A percentile compares a stretch with the other conserved stretches of the same genome.
These are phyloP conservation scores for Pythium angustatum DNA, from an alignment of 352 stramenopile species.

Conservation along the genomic window DNA sequence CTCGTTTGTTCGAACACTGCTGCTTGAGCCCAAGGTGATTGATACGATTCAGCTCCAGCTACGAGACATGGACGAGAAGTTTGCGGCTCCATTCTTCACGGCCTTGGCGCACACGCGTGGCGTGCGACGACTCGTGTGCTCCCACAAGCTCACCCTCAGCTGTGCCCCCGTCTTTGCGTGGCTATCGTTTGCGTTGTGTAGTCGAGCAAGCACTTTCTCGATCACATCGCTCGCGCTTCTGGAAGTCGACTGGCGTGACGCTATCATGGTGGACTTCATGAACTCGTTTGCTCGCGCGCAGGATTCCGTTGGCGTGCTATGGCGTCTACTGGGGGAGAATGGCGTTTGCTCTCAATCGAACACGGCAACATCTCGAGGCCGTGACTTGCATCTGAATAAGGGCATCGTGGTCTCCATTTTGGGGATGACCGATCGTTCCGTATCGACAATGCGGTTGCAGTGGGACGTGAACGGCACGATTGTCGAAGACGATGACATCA, in stretches of 20 bases:
- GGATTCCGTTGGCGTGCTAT: neutral
- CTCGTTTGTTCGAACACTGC: constrained; percentile 3
- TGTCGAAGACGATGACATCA: neutral
- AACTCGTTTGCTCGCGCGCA: constrained; percentile 2
- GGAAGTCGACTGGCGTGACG: neutral
- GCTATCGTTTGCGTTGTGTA: constrained; percentile 4
- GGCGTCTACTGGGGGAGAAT: neutral
- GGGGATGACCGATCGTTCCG: neutral
- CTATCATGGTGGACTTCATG: neutral
- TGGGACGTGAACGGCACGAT: neutral
- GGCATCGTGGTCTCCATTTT: neutral
- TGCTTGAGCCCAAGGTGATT: neutral
- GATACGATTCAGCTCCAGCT: neutral
- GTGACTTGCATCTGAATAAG: neutral
- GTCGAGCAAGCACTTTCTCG: neutral
- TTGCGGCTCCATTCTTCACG: constrained; percentile 9
- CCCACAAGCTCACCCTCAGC: neutral
- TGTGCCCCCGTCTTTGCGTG: neutral
- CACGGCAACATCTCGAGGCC: neutral
- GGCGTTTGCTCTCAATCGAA: neutral
- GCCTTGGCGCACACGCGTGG: constrained; percentile 3
- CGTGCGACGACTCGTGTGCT: neutral
- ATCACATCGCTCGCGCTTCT: neutral
- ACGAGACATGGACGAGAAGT: neutral
- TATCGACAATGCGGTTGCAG: neutral